Evolutionary conservation across 2,329 filamentous ascomycete genomes (phyloP).

Genomic region (Neocatenulostroma microsporum): DNA sequence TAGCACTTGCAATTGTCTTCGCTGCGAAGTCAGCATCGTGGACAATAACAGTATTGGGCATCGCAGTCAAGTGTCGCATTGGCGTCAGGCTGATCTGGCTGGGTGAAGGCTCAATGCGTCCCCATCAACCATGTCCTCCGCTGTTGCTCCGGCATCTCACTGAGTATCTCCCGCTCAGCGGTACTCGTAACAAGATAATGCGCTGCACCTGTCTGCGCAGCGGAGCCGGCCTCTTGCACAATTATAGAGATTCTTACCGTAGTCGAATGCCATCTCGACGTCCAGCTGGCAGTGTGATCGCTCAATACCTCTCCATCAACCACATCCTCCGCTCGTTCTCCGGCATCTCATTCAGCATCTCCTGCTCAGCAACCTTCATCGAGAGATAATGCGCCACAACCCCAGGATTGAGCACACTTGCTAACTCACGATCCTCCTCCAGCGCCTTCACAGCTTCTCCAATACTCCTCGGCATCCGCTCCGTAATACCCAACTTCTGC

Average conservation of each 20-base stretch:
- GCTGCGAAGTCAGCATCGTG: too few species aligned
- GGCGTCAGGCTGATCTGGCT: too few species aligned
- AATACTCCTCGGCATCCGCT: constrained; percentile 49
- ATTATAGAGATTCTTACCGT: background rate
- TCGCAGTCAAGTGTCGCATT: too few species aligned
- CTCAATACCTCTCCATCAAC: constrained; percentile 59
- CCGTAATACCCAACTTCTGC: constrained; percentile 44
- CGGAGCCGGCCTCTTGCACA: background rate
- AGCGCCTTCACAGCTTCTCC: constrained; percentile 49
- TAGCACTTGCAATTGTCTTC: too few species aligned
- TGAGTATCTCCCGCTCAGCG: too few species aligned
- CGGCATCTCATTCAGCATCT: constrained; percentile 44
- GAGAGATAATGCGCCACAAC: constrained; percentile 50
- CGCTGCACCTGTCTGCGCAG: background rate
- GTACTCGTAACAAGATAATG: background rate
- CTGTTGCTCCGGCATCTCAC: too few species aligned
- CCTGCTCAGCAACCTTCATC: constrained; percentile 54
- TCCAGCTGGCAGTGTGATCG: background rate
- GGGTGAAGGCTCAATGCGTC: too few species aligned
- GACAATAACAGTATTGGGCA: too few species aligned
- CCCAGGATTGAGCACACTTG: constrained; percentile 39
- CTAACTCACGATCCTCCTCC: constrained; percentile 41
- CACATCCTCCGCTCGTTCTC: constrained; percentile 46
- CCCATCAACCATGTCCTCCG: too few species aligned
- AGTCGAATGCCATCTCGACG: background rate